Base-by-base conservation (phyloP, 257 asterid genomes). In the Scutellaria galericulata region DNA sequence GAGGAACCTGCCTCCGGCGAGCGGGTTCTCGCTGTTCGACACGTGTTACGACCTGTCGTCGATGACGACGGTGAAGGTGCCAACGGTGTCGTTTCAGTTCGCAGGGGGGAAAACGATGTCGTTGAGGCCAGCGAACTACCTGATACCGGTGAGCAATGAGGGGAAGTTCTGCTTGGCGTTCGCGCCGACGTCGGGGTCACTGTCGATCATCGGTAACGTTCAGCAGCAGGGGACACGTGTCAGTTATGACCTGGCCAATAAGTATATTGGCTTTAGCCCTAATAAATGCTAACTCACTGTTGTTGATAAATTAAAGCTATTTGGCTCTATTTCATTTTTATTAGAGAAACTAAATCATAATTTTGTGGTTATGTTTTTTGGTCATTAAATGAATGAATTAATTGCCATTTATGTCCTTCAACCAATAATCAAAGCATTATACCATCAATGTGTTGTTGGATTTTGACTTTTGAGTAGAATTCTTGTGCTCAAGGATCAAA, bases 221-320 rank as follows among this genome's bases (percentile, higher is more conserved):
- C 98, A 94, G 85, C 98, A 94, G 76, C 96, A 94, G 66, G 97
- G 97, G 89, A 89, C 88, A 74, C 98, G 98, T 83, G 98, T 94
- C 82, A 86, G 77, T 77, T 91, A 83, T 65, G 86, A 91, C 72
- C 68, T 94, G 66, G 96, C 86, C 40, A 85, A 82, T 69, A 87
- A 74, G 9, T 45, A 60, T 44, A 79, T 94, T 74, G 97, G 92
- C 1, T 94, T 94, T 70, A 93, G 96, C 68, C 87, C 92, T 0
- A 83, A 93, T 81, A 93, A 93, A 83, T 93, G 98, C 73, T 93
- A 81, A 70, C 2, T 24, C 27, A 18, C 18, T 18, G 18, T 18
- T 18, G 18, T 18, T 18, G 18, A 18, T 18, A 0, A 18, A 18
- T 18, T 18, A 0, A 18, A 18, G 18, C 18, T 0, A 24, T 1